phyloP scores from a whole-genome alignment of 208 protist genomes.

The Acanthamoeba castellanii region DNA sequence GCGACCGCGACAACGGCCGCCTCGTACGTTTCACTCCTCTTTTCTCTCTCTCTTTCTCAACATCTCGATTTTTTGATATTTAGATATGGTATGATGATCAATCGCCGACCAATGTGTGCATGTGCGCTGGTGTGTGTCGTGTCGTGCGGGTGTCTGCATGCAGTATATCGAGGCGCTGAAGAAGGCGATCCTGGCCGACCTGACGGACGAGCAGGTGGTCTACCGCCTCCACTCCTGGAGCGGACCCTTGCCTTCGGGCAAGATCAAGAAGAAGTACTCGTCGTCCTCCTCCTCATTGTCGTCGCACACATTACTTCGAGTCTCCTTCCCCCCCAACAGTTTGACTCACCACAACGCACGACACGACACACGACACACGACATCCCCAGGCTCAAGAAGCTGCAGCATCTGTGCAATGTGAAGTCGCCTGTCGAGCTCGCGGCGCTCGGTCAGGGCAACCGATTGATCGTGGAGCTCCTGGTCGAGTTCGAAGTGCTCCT shows the following conservation, averaged over 20 bases:
- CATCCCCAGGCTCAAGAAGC: neutral
- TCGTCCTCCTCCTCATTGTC: neutral
- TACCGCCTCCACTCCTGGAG: conserved; percentile 5
- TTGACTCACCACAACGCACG: too few species aligned
- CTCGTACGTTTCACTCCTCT: neutral
- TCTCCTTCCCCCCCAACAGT: too few species aligned
- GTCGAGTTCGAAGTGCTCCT: conserved; percentile 38
- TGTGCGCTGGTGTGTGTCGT: too few species aligned
- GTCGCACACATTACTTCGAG: too few species aligned
- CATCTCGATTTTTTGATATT: too few species aligned
- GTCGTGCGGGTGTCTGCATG: neutral
- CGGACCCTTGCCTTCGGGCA: neutral
- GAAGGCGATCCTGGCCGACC: conserved; percentile 48
- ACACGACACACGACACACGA: neutral
- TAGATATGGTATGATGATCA: neutral
- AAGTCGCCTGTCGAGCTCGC: conserved; percentile 1
- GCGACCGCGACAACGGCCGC: neutral
- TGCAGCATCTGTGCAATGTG: neutral
- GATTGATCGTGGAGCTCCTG: neutral
- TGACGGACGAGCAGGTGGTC: conserved; percentile 43
- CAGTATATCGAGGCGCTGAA: conserved; percentile 15
- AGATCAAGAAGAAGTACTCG: conserved; percentile 50
- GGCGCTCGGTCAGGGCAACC: neutral
- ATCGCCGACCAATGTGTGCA: too few species aligned
- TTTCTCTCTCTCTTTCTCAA: neutral